These are phyloP conservation scores for Eucalyptus shirleyi DNA, from an alignment of 345 rosid species.

Conservation along the genomic window DNA sequence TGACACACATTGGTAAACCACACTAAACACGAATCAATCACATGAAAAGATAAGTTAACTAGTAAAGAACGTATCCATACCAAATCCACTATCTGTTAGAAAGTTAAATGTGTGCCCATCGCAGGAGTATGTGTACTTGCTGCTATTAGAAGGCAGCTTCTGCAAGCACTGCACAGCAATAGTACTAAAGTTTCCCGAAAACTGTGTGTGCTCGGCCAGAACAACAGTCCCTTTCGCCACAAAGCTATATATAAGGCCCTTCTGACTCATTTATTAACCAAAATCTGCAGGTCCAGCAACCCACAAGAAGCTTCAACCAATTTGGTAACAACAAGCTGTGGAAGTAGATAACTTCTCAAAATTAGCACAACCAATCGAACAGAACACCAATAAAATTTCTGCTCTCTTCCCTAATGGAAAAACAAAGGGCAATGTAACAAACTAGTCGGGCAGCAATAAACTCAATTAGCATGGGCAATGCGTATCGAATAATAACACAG, in stretches of 20 bases:
- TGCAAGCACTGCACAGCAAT: slow-evolving; percentile 96
- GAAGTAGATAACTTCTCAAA: background rate
- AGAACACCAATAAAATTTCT: background rate
- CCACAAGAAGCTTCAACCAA: slow-evolving; percentile 4
- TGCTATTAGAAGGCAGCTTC: slow-evolving; percentile 85
- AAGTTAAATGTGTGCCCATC: slow-evolving; percentile 94
- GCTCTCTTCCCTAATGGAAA: background rate
- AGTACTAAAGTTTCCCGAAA: slow-evolving; percentile 94
- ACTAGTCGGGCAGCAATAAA: background rate
- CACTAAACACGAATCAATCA: background rate
- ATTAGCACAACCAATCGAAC: background rate
- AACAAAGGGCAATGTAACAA: background rate
- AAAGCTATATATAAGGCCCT: slow-evolving; percentile 94
- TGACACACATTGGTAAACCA: background rate
- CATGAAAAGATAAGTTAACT: background rate
- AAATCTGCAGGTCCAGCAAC: background rate
- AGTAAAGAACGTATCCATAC: slow-evolving; percentile 10
- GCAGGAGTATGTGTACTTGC: slow-evolving; percentile 89
- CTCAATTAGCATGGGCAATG: background rate
- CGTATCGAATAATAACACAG: background rate
- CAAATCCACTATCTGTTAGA: slow-evolving; percentile 69
- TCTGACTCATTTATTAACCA: slow-evolving; percentile 48
- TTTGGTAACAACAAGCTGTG: background rate
- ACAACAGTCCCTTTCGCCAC: slow-evolving; percentile 93
- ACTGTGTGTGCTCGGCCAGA: slow-evolving; percentile 86